These are phyloP conservation scores for Diutina ranongensis DNA, from an alignment of 1,139 yeast species.

Conservation along the genomic window DNA sequence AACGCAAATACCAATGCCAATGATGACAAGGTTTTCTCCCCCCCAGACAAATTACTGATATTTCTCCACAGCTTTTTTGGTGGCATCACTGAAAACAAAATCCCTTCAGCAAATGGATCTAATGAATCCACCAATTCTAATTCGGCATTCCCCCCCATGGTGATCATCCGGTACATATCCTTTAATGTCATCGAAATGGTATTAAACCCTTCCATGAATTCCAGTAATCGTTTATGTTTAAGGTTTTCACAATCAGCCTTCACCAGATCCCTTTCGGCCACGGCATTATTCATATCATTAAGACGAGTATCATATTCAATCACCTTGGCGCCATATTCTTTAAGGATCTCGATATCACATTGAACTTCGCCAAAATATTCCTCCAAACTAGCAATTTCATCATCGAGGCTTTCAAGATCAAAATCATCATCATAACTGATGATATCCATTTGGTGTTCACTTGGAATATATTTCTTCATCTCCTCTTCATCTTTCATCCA, in stretches of 20 bases:
- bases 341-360: conserved; percentile 64
- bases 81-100: conserved; percentile 95
- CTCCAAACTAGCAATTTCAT: conserved; percentile 45
- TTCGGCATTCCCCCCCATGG: conserved; percentile 99
- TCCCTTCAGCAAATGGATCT: conserved; percentile 98
- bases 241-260: conserved; percentile 57
- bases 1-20: conserved; percentile 93
- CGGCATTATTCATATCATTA: conserved; percentile 56
- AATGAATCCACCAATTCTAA: conserved; percentile 88
- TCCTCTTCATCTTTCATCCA: conserved; percentile 38
- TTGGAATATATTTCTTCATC: conserved; percentile 22
- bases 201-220: conserved; percentile 89
- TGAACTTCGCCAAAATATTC: conserved; percentile 44
- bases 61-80: conserved; percentile 98
- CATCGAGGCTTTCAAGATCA: conserved; percentile 32
- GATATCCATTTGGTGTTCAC: conserved; percentile 26
- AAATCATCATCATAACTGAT: conserved; percentile 31
- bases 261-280: conserved; percentile 52
- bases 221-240: conserved; percentile 65
- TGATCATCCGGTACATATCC: conserved; percentile 97
- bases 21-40: conserved; percentile 93
- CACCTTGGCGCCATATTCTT: conserved; percentile 63
- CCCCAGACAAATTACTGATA: conserved; percentile 91
- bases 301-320: conserved; percentile 54
- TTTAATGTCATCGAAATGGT: conserved; percentile 79